Evolutionary conservation across 2,329 filamentous ascomycete species (phyloP).

Genomic region (Epichloe festucae): DNA sequence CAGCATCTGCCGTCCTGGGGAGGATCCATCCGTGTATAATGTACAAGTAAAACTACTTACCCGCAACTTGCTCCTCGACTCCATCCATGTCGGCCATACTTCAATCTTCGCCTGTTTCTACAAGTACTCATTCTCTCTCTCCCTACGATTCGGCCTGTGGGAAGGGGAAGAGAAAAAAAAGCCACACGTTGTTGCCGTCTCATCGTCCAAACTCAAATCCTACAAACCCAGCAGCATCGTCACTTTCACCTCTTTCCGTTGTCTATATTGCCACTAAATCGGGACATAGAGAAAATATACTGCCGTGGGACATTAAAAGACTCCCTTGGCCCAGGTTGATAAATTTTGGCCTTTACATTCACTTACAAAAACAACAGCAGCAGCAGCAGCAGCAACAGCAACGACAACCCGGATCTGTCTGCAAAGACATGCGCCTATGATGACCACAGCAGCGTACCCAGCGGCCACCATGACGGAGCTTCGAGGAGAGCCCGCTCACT

Average conservation of each 20-base stretch:
- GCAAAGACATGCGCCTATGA: conserved; percentile 40
- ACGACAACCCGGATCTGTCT: conserved; percentile 1
- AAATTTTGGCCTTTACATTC: not conserved
- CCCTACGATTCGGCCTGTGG: conserved; percentile 2
- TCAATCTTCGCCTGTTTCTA: conserved; percentile 1
- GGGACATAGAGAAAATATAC: not conserved
- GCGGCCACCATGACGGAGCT: conserved; percentile 48
- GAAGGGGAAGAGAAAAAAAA: conserved; percentile 3
- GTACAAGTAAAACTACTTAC: conserved; percentile 31
- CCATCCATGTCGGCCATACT: conserved; percentile 5
- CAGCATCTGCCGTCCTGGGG: conserved; percentile 30
- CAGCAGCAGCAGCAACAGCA: not conserved
- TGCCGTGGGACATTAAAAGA: not conserved
- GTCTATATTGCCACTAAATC: not conserved
- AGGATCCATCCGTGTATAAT: conserved; percentile 20
- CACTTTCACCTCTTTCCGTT: not conserved
- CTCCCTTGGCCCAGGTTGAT: not conserved
- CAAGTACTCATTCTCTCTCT: not conserved
- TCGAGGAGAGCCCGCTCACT: conserved; percentile 45
- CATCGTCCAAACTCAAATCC: not conserved
- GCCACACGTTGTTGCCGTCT: conserved; percentile 1
- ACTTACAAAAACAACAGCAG: not conserved
- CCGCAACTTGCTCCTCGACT: conserved; percentile 23
- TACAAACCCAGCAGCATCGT: not conserved
- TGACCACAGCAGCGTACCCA: conserved; percentile 46